Evolutionary conservation across 768 basidiomycete species (phyloP).

Genomic region (Glaciozyma antarctica): DNA sequence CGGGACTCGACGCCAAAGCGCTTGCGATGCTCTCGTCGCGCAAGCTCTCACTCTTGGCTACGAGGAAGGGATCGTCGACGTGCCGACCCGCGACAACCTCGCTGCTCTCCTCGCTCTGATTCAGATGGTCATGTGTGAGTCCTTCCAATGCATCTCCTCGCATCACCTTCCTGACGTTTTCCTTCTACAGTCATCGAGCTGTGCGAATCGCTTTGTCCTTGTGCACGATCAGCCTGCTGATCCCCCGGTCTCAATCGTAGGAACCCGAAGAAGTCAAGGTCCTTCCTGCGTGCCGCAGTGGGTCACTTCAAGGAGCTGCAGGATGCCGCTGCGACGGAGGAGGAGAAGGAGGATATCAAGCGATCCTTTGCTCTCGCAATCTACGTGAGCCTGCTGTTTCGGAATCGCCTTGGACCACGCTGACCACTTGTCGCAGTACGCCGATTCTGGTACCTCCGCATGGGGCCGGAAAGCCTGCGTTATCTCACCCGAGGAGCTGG

Average conservation of each 20-base stretch:
- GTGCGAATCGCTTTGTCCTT: neutral
- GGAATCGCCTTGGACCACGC: no score
- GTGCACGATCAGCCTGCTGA: neutral
- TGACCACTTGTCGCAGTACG: no score
- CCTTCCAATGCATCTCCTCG: neutral
- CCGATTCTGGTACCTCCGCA: constrained; percentile 2
- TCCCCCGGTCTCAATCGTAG: neutral
- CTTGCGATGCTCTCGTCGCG: neutral
- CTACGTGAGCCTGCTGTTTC: neutral
- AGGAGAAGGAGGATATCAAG: neutral
- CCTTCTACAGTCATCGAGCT: neutral
- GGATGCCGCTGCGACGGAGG: neutral
- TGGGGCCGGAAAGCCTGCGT: neutral
- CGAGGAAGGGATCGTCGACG: neutral
- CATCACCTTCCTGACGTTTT: neutral
- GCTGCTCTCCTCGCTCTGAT: neutral
- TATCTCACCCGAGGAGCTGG: constrained; percentile 1
- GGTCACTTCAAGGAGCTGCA: constrained; percentile 6
- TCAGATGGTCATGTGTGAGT: constrained; percentile 2
- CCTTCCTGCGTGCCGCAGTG: neutral
- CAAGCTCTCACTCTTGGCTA: neutral
- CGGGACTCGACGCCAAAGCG: constrained; percentile 7
- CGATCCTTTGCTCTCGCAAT: constrained; percentile 5
- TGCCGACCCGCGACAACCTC: constrained; percentile 4
- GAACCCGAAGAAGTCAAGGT: neutral